Base-by-base conservation (phyloP, 78 protist genomes). In the Tieghemostelium lacteum region DNA sequence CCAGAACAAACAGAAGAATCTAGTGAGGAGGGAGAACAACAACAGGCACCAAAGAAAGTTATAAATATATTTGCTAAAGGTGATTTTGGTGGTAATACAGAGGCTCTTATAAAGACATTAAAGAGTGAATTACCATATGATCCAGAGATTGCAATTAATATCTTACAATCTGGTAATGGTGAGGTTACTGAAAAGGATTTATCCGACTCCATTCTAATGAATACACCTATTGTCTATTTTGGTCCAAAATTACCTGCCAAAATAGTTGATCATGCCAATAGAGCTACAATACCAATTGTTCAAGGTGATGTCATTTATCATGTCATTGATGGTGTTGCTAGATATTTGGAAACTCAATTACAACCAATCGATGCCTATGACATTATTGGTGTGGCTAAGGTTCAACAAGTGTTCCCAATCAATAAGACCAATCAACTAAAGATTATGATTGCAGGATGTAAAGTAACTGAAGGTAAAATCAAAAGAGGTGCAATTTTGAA, bases 171-270 rank as follows among this genome's bases (percentile, higher is more conserved):
- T 10, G 86, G 72, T 0, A 57, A 61, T 60, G 93, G 93, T 64
- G 78, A 88, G 10, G 64, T 88, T 29, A 74, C 78, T 6, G 76
- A 61, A 16, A 80, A 16, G 10, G 93, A 88, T n/a, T 2, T 88
- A 7, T 75, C 60, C 57, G 80, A 77, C 4, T 65, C 73, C 14
- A 12, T 20, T 3, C 24, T 75, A 0, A 8, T 71, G 60, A 62
- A 88, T 7, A 49, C 93, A 57, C 86, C 93, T 19, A 50, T 88
- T 61, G 45, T 88, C 24, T 69, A 75, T n/a, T 88, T 88, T 54
- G 91, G 91, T 0, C 63, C 91, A 6, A 66, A 64, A 31, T 17
- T 88, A 1, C 34, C 33, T 33, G 0, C 26, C 26, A 33, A 39
- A 14, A 52, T 73, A 4, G 0, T 49, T 0, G 80, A 74, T 1